Evolutionary conservation across 345 rosid genomes (phyloP).

Genomic region (Citrus sp.): DNA sequence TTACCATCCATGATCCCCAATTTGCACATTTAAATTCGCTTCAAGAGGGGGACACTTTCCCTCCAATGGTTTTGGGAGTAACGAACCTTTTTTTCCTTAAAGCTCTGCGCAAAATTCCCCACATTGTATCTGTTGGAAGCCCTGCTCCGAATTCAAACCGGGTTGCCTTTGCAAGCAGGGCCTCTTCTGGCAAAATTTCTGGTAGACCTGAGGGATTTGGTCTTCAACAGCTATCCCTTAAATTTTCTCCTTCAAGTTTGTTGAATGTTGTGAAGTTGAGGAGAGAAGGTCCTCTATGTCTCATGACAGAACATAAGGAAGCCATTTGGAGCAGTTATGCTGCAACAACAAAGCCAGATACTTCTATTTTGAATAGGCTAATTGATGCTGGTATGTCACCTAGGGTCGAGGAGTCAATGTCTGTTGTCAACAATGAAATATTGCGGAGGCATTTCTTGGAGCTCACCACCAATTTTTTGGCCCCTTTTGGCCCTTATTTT

Average conservation of each 20-base stretch:
- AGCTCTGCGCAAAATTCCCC: slow-evolving; percentile 79
- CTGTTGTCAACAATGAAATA: slow-evolving; percentile 95
- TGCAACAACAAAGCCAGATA: slow-evolving; percentile 90
- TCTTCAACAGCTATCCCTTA: slow-evolving; percentile 72
- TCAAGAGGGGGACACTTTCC: slow-evolving; percentile 75
- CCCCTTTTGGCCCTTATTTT: slow-evolving; percentile 96
- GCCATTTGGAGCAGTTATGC: slow-evolving; percentile 88
- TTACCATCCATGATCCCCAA: slow-evolving; percentile 92
- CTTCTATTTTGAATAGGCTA: slow-evolving; percentile 88
- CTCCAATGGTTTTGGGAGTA: slow-evolving; percentile 93
- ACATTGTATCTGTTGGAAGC: slow-evolving; percentile 88
- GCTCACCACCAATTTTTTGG: slow-evolving; percentile 91
- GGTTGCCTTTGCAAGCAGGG: slow-evolving; percentile 49
- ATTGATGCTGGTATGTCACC: slow-evolving; percentile 95
- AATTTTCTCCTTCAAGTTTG: slow-evolving; percentile 82
- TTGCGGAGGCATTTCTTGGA: slow-evolving; percentile 94
- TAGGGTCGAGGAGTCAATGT: slow-evolving; percentile 97
- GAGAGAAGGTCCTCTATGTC: slow-evolving; percentile 95
- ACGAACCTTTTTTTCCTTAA: slow-evolving; percentile 94
- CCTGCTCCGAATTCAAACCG: slow-evolving; percentile 64
- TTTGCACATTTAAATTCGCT: slow-evolving; percentile 70
- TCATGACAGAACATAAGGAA: slow-evolving; percentile 98
- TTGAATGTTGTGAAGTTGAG: slow-evolving; percentile 78
- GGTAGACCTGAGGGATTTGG: slow-evolving; percentile 75
- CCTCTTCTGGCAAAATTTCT: slow-evolving; percentile 62